Base-by-base conservation (phyloP, 768 basidiomycete species). In the Termitomyces sp. region DNA sequence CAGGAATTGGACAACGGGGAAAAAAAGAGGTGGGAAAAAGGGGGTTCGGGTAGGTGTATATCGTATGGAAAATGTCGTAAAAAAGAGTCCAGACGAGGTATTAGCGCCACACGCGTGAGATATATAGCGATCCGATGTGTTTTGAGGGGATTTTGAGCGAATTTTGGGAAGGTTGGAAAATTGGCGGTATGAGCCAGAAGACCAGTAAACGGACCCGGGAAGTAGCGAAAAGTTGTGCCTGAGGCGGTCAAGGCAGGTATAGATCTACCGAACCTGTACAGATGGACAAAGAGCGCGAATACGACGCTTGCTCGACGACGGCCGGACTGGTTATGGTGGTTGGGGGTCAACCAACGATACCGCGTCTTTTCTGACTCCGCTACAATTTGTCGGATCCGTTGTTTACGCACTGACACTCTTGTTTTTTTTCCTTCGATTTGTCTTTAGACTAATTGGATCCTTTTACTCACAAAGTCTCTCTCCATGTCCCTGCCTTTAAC, bases 301-400 rank as follows among this genome's bases (percentile, higher is more conserved):
- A 55, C 61, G 66, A 62, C 58, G 66, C 68, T 62, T 64, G 65
- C 63, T 64, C 20, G 64, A 67, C 65, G 54, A 65, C 60, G 60
- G 65, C 57, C 63, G 69, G 63, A 62, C 57, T 67, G 63, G 66
- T 69, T 72, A 67, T 77, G 76, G 74, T 72, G 73, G 76, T 77
- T 74, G 70, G 63, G 66, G 72, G 70, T 73, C 76, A 77, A 77
- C 77, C 76, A 76, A 74, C 74, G 69, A 74, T 74, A 70, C 62
- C 62, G 63, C 59, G 62, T 60, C 11, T 54, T 71, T 74, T 76
- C 70, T 71, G 74, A 76, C 76, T 77, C 76, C 76, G 77, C 75
- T 73, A 65, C 69, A 73, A 73, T 64, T 65, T 69, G 55, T 71
- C 72, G 72, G 69, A 63, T 67, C 73, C 72, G 71, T 46, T 58